These are phyloP conservation scores for Vitis hybrid DNA, from an alignment of 177 flowering plant species.

Conservation along the genomic window DNA sequence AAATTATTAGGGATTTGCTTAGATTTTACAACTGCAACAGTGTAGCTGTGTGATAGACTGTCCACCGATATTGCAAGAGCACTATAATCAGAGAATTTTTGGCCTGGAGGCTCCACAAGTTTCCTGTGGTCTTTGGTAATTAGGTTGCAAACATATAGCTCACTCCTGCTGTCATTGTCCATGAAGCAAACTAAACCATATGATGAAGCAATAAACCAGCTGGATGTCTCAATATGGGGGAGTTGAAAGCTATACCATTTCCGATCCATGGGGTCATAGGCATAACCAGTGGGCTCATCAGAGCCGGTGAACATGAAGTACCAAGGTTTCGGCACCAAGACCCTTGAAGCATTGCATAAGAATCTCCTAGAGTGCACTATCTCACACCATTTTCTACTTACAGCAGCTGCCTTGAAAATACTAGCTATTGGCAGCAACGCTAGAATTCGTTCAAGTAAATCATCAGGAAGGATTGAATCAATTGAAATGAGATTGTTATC, in stretches of 20 bases:
- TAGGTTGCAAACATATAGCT: constrained; percentile 76
- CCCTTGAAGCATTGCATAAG: constrained; percentile 55
- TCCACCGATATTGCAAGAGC: constrained; percentile 74
- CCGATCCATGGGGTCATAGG: constrained; percentile 75
- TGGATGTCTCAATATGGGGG: constrained; percentile 61
- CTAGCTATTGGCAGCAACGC: constrained; percentile 76
- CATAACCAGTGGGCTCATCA: constrained; percentile 77
- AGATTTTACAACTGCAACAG: constrained; percentile 63
- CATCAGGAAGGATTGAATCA: constrained; percentile 77
- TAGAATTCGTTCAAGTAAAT: constrained; percentile 75
- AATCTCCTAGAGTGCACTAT: constrained; percentile 68
- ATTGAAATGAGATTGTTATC: constrained; percentile 39
- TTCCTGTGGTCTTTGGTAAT: constrained; percentile 50
- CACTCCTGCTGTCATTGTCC: constrained; percentile 68
- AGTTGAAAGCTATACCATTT: constrained; percentile 86
- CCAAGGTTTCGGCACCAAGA: constrained; percentile 72
- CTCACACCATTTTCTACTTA: constrained; percentile 90
- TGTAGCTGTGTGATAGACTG: constrained; percentile 43
- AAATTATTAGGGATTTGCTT: constrained; percentile 80
- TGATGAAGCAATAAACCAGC: constrained; percentile 74
- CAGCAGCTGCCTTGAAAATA: constrained; percentile 74
- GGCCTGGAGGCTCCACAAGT: constrained; percentile 65
- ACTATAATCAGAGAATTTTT: constrained; percentile 70
- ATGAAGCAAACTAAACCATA: constrained; percentile 82
- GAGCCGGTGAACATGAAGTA: constrained; percentile 79